These are phyloP conservation scores for Pyrenochaeta sp. DNA, from an alignment of 2,329 filamentous ascomycete genomes.

Conservation along the genomic window DNA sequence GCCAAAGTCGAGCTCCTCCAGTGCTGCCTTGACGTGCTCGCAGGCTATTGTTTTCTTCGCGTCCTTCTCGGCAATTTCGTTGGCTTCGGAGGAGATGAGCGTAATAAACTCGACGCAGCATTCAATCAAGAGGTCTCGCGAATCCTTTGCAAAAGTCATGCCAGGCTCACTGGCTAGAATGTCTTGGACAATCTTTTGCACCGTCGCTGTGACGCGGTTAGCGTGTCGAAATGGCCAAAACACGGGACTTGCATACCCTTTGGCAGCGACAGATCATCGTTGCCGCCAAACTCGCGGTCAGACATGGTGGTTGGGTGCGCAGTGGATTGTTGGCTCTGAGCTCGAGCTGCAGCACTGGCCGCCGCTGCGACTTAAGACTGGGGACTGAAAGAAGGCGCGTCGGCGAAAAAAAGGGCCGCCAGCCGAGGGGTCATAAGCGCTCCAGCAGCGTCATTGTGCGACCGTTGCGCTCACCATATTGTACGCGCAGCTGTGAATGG, in stretches of 20 bases:
- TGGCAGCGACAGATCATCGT: constrained; percentile 53
- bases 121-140: constrained; percentile 93
- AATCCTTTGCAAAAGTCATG: constrained; percentile 92
- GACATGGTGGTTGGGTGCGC: constrained; percentile 46
- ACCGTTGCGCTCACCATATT: constrained; percentile 4
- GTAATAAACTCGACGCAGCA: constrained; percentile 99
- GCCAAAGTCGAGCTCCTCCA: constrained; percentile 89
- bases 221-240: background rate
- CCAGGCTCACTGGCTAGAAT: constrained; percentile 82
- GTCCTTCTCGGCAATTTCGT: constrained; percentile 98
- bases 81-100: constrained; percentile 96
- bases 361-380: constrained; percentile 11
- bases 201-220: constrained; percentile 62
- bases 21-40: constrained; percentile 94
- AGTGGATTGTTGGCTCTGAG: constrained; percentile 14
- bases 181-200: constrained; percentile 88
- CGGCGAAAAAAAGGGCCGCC: constrained; percentile 1
- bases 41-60: constrained; percentile 99
- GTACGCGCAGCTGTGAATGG: constrained; percentile 13
- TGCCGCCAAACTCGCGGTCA: constrained; percentile 54
- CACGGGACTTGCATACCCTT: constrained; percentile 41
- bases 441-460: constrained; percentile 2
- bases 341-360: constrained; percentile 7
- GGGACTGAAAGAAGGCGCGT: constrained; percentile 8
- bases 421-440: constrained; percentile 4